These are phyloP conservation scores for Lunasporangiospora selenospora DNA, from an alignment of 192 early-diverging fungal species.

Conservation along the genomic window DNA sequence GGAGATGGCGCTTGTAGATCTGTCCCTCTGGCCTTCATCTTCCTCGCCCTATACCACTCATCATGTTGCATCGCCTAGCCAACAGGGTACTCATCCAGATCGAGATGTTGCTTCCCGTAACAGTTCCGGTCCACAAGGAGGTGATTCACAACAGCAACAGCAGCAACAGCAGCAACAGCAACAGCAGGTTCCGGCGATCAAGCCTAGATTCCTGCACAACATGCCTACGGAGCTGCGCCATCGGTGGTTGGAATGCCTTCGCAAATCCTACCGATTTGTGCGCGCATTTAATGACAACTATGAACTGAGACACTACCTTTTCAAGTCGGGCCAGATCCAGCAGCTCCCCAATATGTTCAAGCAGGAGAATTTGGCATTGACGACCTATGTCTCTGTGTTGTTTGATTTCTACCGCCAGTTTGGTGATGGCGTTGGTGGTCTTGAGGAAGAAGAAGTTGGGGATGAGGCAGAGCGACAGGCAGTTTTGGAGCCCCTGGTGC, in stretches of 20 bases:
- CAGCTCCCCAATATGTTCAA: constrained; percentile 93
- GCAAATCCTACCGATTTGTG: constrained; percentile 83
- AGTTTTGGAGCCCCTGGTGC: constrained; percentile 47
- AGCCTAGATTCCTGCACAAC: constrained; percentile 43
- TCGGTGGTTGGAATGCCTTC: constrained; percentile 78
- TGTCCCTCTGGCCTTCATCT: constrained; percentile 62
- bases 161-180: constrained; percentile 1
- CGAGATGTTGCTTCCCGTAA: too few species aligned
- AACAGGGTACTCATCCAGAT: too few species aligned
- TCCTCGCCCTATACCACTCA: constrained; percentile 62
- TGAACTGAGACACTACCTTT: constrained; percentile 81
- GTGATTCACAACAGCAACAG: too few species aligned
- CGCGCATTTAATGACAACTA: constrained; percentile 82
- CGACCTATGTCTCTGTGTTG: constrained; percentile 73
- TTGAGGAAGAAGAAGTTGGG: constrained; percentile 18
- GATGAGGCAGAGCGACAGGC: constrained; percentile 49
- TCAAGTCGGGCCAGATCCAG: constrained; percentile 82
- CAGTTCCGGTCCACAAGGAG: too few species aligned
- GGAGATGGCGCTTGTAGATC: constrained; percentile 69
- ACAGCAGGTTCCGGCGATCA: constrained; percentile 8
- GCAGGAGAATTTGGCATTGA: constrained; percentile 83
- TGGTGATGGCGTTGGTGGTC: constrained; percentile 51
- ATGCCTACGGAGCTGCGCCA: constrained; percentile 55
- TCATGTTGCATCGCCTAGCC: constrained; percentile 47
- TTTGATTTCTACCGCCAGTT: constrained; percentile 70